These are phyloP conservation scores for Tricholomella constricta DNA, from an alignment of 768 basidiomycete genomes.

Conservation along the genomic window DNA sequence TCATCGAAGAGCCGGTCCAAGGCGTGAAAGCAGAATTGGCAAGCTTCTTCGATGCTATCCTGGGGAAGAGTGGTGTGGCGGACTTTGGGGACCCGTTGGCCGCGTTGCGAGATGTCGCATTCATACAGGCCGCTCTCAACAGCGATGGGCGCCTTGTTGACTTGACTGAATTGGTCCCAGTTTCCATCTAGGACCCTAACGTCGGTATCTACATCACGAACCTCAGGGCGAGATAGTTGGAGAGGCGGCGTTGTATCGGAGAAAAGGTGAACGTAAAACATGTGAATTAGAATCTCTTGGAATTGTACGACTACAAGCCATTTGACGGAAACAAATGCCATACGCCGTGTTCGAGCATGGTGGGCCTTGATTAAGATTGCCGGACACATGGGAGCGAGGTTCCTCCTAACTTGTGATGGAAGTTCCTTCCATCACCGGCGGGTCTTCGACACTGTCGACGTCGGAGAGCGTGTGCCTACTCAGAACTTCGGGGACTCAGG, in stretches of 20 bases:
- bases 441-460: background rate
- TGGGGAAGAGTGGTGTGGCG: constrained; percentile 48
- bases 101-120: constrained; percentile 73
- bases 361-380: background rate
- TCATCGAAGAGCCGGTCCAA: constrained; percentile 47
- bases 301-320: background rate
- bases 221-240: background rate
- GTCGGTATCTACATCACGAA: background rate
- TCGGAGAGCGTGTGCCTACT: background rate
- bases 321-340: background rate
- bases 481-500: too few species aligned
- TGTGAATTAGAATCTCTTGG: background rate
- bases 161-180: constrained; percentile 41
- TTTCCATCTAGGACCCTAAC: background rate
- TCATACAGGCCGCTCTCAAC: constrained; percentile 77
- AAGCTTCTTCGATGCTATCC: constrained; percentile 60
- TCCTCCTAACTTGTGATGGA: background rate
- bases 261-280: background rate
- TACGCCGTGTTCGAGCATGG: background rate
- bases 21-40: constrained; percentile 61
- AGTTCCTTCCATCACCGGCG: background rate
- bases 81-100: constrained; percentile 58
- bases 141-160: constrained; percentile 64
- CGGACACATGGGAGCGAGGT: background rate
- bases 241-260: background rate